phyloP scores from a whole-genome alignment of 345 rosid genomes.

The Kernera saxatilis region DNA sequence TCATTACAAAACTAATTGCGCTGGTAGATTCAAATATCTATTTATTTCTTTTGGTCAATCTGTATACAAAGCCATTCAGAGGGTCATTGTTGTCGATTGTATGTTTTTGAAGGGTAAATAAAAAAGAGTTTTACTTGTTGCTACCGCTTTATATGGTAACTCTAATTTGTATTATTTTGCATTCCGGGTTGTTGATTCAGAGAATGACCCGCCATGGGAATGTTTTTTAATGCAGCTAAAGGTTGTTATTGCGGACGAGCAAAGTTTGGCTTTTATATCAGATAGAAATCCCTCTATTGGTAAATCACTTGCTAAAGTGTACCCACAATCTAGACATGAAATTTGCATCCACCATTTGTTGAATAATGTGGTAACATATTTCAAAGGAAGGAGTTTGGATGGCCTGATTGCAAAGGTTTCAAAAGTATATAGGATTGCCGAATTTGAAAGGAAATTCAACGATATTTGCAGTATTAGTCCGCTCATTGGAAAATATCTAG shows the following conservation, averaged over 20 bases:
- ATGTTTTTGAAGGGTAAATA: neutral
- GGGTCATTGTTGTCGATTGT: neutral
- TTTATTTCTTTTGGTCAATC: neutral
- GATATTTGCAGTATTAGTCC: too few relatives aligned
- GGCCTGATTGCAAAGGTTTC: too few relatives aligned
- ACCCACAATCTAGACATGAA: neutral
- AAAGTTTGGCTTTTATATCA: neutral
- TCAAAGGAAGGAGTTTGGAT: too few relatives aligned
- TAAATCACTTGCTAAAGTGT: neutral
- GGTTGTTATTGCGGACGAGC: neutral
- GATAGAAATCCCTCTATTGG: neutral
- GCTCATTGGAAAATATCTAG: too few relatives aligned
- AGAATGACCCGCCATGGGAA: neutral
- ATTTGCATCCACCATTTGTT: neutral
- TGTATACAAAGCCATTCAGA: neutral
- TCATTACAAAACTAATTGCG: too few relatives aligned
- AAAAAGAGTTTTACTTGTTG: neutral
- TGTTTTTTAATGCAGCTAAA: neutral
- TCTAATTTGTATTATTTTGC: neutral
- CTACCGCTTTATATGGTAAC: neutral
- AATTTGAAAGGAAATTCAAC: too few relatives aligned
- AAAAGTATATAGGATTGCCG: too few relatives aligned
- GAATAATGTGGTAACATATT: neutral
- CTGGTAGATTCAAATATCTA: too few relatives aligned
- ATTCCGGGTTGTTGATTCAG: neutral